Base-by-base conservation (phyloP, 176 grass and related monocot genomes). In the Hordeum marinum region DNA sequence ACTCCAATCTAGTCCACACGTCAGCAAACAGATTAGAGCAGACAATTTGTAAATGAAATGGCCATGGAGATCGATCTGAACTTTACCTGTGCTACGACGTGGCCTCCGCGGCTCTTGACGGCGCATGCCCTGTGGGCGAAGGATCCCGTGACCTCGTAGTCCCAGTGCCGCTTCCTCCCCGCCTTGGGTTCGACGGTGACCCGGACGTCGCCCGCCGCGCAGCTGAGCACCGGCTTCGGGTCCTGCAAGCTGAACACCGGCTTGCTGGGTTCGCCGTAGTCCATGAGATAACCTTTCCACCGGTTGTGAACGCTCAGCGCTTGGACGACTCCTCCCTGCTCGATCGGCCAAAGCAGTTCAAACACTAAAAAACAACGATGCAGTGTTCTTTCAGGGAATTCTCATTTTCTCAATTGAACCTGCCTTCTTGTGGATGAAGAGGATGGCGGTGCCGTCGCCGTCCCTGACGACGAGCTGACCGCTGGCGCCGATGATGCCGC, bases 111-210 rank as follows among this genome's bases (percentile, higher is more conserved):
- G 79, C 82, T 89, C 18, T 87, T 93, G 13, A 98, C 69, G 55
- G 91, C 91, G 76, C 96, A 95, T 57, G 87, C 78, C 62, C 93
- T 89, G 54, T 95, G 80, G 43, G 14, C 7, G 85, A 95, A 98
- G 10, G 96, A 98, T 70, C 93, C 96, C 21, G 78, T 80, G 14
- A 95, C 89, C 81, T 95, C 87, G 39, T 95, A 98, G 80, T 95
- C 83, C 91, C 96, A 95, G 23, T 80, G 81, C 67, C 88, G 87
- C 35, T 45, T 80, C 18, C 71, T 84, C n/a, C 87, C 91, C 31
- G 31, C 31, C 7, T 92, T 95, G 1, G 85, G 61, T 42, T 98
- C 91, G 3, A 94, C 29, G 2, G 81, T 84, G 29, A 98, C 89
- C 42, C 75, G 85, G 9, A 95, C 63, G 2, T 86, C 83, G 8